phyloP scores from a whole-genome alignment of 768 basidiomycete genomes.

The Hirschioporus abietinus region DNA sequence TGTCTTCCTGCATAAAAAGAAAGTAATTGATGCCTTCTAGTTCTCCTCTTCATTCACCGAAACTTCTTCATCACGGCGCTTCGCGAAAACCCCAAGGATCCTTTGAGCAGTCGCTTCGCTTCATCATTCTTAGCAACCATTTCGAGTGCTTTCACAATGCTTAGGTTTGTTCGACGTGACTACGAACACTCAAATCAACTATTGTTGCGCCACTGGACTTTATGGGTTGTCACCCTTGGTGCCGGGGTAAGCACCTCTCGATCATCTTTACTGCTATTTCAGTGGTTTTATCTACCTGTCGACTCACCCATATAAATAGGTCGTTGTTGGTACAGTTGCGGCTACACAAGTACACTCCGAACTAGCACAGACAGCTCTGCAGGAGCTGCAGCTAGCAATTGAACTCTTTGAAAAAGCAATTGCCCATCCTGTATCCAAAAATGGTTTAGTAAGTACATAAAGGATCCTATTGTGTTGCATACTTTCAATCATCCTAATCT shows the following conservation, averaged over 20 bases:
- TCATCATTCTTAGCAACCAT: conserved; percentile 64
- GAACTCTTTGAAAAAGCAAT: conserved; percentile 61
- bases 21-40: conserved; percentile 23
- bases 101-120: conserved; percentile 58
- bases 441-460: neutral
- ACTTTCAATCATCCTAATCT: neutral
- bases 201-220: neutral
- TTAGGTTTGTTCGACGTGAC: conserved; percentile 45
- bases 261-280: conserved; percentile 5
- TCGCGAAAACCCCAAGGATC: conserved; percentile 60
- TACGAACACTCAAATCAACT: conserved; percentile 54
- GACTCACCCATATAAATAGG: conserved; percentile 10
- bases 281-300: no score
- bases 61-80: conserved; percentile 70
- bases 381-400: conserved; percentile 60
- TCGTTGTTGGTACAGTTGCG: conserved; percentile 63
- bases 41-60: conserved; percentile 59
- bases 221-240: conserved; percentile 35
- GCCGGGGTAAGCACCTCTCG: conserved; percentile 39
- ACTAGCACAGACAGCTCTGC: conserved; percentile 45
- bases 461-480: neutral
- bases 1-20: neutral
- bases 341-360: conserved; percentile 59
- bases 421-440: conserved; percentile 26
- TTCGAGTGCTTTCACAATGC: conserved; percentile 60